These are phyloP conservation scores for Fusarium humuli DNA, from an alignment of 2,329 filamentous ascomycete species.

Conservation along the genomic window DNA sequence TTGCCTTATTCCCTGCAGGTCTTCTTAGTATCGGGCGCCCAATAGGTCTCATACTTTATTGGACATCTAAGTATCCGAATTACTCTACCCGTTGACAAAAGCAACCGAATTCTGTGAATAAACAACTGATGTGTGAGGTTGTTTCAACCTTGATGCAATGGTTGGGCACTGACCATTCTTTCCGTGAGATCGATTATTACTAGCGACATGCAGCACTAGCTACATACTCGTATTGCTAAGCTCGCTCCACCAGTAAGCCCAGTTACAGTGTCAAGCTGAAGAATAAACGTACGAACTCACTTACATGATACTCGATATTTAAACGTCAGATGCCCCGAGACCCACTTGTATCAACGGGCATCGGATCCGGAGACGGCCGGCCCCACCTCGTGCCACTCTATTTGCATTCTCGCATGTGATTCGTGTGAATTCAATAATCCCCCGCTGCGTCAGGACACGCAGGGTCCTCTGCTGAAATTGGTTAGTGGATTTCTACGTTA, in stretches of 20 bases:
- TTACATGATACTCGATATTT: neutral
- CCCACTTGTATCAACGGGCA: slow-evolving; percentile 21
- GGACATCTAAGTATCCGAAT: accelerated
- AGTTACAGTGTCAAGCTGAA: neutral
- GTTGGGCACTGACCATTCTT: neutral
- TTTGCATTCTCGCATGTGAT: slow-evolving; percentile 7
- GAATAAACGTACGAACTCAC: neutral
- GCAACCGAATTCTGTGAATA: neutral
- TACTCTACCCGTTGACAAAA: neutral
- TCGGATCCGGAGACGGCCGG: slow-evolving; percentile 38
- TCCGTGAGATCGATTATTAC: neutral
- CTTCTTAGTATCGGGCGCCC: neutral
- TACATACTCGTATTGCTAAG: neutral
- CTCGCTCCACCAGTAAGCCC: neutral
- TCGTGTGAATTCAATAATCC: slow-evolving; percentile 14
- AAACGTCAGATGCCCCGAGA: slow-evolving; percentile 18
- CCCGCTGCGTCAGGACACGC: slow-evolving; percentile 28
- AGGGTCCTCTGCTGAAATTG: slow-evolving; percentile 35
- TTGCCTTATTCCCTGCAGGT: neutral
- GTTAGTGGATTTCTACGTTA: slow-evolving; percentile 7
- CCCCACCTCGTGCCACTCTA: slow-evolving; percentile 42
- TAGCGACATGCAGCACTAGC: neutral
- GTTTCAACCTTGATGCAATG: no score
- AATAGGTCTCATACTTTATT: neutral
- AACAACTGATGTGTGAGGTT: neutral